Evolutionary conservation across 495 filamentous ascomycete species (phyloP).

Genomic region (Pyronema omphalodes): DNA sequence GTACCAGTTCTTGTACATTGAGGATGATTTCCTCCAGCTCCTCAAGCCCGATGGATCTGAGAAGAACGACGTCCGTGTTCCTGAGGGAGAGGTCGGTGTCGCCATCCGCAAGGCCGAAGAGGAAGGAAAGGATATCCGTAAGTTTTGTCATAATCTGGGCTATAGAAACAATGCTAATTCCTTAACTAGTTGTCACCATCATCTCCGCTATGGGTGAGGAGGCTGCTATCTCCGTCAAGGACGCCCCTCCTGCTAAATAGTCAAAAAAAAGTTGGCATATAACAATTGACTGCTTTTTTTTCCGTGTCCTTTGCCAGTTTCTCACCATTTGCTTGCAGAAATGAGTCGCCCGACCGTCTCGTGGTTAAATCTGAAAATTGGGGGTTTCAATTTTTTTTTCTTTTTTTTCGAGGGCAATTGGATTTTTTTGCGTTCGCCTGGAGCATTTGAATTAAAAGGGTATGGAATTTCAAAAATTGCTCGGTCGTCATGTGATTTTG

Average conservation of each 20-base stretch:
- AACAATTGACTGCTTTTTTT: background rate
- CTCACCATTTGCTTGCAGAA: background rate
- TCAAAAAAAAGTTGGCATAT: background rate
- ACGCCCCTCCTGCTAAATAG: conserved; percentile 36
- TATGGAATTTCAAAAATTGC: too few relatives aligned
- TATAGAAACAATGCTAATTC: background rate
- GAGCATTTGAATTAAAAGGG: too few relatives aligned
- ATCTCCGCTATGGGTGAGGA: conserved; percentile 93
- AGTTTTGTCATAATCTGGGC: conserved; percentile 26
- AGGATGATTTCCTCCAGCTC: conserved; percentile 80
- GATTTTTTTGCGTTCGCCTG: background rate
- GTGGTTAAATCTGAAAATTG: background rate
- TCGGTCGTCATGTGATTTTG: too few relatives aligned
- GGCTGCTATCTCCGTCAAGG: conserved; percentile 81
- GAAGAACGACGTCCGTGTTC: conserved; percentile 90
- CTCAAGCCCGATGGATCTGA: conserved; percentile 61
- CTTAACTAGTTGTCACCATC: conserved; percentile 57
- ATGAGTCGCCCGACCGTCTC: background rate
- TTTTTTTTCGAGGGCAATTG: background rate
- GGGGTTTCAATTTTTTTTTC: too few relatives aligned
- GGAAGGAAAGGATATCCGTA: conserved; percentile 63
- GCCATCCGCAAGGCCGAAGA: conserved; percentile 53
- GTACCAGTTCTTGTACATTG: conserved; percentile 55
- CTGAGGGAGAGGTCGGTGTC: conserved; percentile 71
- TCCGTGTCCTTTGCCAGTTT: background rate